These are phyloP conservation scores for Lactifluus echinatus DNA, from an alignment of 768 basidiomycete genomes.

Conservation along the genomic window DNA sequence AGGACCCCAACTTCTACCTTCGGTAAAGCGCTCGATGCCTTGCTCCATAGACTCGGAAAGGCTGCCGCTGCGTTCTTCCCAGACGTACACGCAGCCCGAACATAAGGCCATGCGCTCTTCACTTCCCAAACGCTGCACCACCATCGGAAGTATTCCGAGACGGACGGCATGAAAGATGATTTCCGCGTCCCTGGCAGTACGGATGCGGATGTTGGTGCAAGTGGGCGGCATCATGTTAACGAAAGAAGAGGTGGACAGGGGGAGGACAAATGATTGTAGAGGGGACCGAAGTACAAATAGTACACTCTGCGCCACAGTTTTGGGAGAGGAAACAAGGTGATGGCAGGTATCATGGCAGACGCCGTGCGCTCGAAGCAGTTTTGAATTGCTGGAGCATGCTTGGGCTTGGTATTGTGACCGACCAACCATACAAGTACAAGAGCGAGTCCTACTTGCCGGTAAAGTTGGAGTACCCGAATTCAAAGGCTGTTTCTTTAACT, in stretches of 20 bases:
- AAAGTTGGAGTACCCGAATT: conserved; percentile 19
- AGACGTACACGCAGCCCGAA: conserved; percentile 33
- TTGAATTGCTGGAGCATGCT: conserved; percentile 1
- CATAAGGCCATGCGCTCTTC: conserved; percentile 31
- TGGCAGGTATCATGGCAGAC: conserved; percentile 8
- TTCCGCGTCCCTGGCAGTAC: conserved; percentile 31
- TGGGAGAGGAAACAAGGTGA: conserved; percentile 12
- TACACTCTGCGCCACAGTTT: conserved; percentile 3
- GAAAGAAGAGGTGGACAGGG: conserved; percentile 8
- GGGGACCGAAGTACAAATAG: conserved; percentile 16
- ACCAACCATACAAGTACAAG: conserved; percentile 20
- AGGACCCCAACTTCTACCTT: conserved; percentile 32
- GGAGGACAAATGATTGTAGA: conserved; percentile 12
- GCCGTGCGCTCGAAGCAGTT: conserved; percentile 9
- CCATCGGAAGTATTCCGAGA: conserved; percentile 29
- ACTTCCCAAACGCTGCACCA: conserved; percentile 32
- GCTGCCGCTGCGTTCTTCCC: conserved; percentile 31
- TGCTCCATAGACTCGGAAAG: conserved; percentile 29
- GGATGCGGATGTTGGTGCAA: conserved; percentile 29
- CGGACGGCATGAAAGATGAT: conserved; percentile 34
- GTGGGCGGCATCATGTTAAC: conserved; percentile 30
- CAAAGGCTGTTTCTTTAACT: conserved; percentile 24
- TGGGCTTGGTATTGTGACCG: conserved; percentile 7
- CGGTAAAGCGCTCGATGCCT: conserved; percentile 33
- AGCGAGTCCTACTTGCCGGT: conserved; percentile 13